phyloP scores from a whole-genome alignment of 495 filamentous ascomycete genomes.

The Oleoguttula mirabilis region DNA sequence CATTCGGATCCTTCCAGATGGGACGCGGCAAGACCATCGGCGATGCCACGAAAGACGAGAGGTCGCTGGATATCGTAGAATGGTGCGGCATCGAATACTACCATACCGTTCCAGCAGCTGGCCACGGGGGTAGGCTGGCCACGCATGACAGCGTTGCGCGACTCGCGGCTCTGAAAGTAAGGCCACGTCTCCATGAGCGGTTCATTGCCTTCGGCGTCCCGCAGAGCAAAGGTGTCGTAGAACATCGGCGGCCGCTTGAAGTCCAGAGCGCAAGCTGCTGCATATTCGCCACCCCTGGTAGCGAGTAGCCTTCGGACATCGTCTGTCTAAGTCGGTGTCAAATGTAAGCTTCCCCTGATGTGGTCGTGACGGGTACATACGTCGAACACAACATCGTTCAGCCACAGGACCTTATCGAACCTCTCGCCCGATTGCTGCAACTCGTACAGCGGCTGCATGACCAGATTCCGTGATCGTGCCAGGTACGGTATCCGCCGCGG shows the following conservation, averaged over 20 bases:
- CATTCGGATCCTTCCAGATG: slow-evolving; percentile 24
- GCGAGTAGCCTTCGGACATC: slow-evolving; percentile 59
- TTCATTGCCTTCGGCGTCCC: slow-evolving; percentile 54
- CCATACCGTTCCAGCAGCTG: slow-evolving; percentile 77
- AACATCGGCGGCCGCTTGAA: slow-evolving; percentile 54
- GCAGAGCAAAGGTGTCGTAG: slow-evolving; percentile 80
- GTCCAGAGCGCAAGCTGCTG: slow-evolving; percentile 72
- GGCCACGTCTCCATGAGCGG: slow-evolving; percentile 58
- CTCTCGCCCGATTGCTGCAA: slow-evolving; percentile 35
- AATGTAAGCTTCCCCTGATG: neutral
- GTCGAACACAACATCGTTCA: slow-evolving; percentile 66
- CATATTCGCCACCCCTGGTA: slow-evolving; percentile 62
- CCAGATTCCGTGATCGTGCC: slow-evolving; percentile 48
- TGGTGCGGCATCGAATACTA: slow-evolving; percentile 45
- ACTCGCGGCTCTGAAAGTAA: slow-evolving; percentile 54
- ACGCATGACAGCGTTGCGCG: slow-evolving; percentile 44
- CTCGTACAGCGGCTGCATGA: slow-evolving; percentile 36
- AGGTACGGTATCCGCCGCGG: slow-evolving; percentile 58
- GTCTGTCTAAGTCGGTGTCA: slow-evolving; percentile 32
- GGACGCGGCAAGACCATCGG: slow-evolving; percentile 14
- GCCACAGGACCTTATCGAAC: slow-evolving; percentile 60
- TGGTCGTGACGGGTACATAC: slow-evolving; percentile 27
- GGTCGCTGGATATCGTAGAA: slow-evolving; percentile 34
- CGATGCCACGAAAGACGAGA: slow-evolving; percentile 17
- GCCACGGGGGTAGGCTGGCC: slow-evolving; percentile 52